Base-by-base conservation (phyloP, 805 yeast genomes). In the Kuraishia floccosa region DNA sequence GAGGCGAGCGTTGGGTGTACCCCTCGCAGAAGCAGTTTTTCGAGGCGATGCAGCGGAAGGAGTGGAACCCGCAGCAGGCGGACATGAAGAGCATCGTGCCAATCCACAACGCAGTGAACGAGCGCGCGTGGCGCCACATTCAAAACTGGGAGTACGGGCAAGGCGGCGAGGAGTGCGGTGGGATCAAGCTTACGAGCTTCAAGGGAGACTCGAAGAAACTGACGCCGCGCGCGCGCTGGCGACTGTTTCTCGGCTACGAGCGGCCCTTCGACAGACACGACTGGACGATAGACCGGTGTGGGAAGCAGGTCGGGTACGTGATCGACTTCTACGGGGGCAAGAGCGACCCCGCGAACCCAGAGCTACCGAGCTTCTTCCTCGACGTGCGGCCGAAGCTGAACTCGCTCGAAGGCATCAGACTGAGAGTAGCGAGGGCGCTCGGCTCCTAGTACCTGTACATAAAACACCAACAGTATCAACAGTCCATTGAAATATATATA, bases 231-330 rank as follows among this genome's bases (percentile, higher is more conserved):
- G 97, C 97, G 0, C 66, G 83, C 38, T 60, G 80, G 36, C 70
- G 76, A 35, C 53, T 70, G 31, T 47, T 74, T 24, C 44, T 83
- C 31, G 95, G 94, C 0, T 64, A 70, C 35, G 75, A 73, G 30
- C 68, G 68, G 38, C 98, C 98, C 0, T 89, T 89, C 56, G 98
- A 89, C 55, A 69, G 98, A 44, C 98, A 89, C 50, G 98, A 89
- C 54, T 89, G 98, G 98, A 63, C 68, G 5, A 68, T 89, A 8
- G 76, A 81, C 44, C 61, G 96, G 32, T 84, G 96, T 52, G 97
- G 97, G 3, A 67, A 59, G 15, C 66, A 69, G 30, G 68, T 89
- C 14, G 96, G 85, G 30, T 89, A 89, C 45, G 96, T 89, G 27
- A 89, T 89, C 46, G 98, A 89, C 52, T 89, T 86, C 50, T 89